Base-by-base conservation (phyloP, 2,329 filamentous ascomycete genomes). In the Nemania sp. region DNA sequence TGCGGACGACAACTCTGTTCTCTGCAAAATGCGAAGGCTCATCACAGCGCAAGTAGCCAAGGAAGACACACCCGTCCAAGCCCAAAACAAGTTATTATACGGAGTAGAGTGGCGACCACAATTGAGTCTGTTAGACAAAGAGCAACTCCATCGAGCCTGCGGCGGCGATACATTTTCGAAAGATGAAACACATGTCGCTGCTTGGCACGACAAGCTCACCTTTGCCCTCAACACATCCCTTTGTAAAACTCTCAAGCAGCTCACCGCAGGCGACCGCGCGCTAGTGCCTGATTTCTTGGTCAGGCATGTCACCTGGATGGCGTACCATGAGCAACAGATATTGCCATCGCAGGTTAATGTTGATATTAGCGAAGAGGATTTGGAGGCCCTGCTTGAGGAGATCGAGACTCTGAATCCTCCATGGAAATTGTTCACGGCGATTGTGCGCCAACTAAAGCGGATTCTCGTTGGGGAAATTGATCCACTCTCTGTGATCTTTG, bases 31-130 rank as follows among this genome's bases (percentile, higher is more conserved):
- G 13, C 20, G 70, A 45, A 73, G 70, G 38, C 47, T 75, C 4
- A 58, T 74, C 7, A 77, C 73, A 7, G 70, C 75, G 6, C 66
- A 74, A 5, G 72, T 80, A 2, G 74, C 77, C 1, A 73, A 68
- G 54, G 69, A 68, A 1, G 61, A 65, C 2, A 66, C 72, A 10
- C 54, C 55, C 6, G 51, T 62, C 4, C 52, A 70, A n/a, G 24
- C 52, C 26, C 49, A 51, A 20, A 73, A 74, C 60, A 79, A 77
- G 52, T 64, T 81, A 49, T 65, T 82, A 10, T 74, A 82, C 55
- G 74, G 68, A 6, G 67, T 80, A 35, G 76, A 79, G 27, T 82
- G 80, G 80, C 79, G 79, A 66, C 80, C 80, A 0, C 78, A 81
- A 58, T 70, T 82, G 22, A 79, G 78, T 70, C 49, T 80, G n/a